Evolutionary conservation across 768 basidiomycete genomes (phyloP).

Genomic region (Rhizopogon vesiculosus): DNA sequence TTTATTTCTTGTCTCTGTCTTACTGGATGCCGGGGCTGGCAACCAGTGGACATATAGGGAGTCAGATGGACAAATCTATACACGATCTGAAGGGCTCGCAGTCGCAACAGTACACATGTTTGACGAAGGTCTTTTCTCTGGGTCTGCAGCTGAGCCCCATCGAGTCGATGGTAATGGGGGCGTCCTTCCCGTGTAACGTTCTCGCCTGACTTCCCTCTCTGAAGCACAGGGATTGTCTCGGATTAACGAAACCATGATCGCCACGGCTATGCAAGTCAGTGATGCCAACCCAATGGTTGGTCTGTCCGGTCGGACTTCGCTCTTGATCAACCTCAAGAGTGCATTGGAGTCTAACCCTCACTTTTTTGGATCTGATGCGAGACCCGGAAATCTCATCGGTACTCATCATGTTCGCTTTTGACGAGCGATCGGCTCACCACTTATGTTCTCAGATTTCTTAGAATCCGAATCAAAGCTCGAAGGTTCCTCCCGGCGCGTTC

Average conservation of each 20-base stretch:
- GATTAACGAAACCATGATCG: conserved; percentile 56
- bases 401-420: conserved; percentile 10
- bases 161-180: conserved; percentile 67
- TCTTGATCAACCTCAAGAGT: conserved; percentile 67
- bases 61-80: conserved; percentile 43
- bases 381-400: conserved; percentile 86
- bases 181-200: neutral
- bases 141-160: conserved; percentile 48
- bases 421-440: neutral
- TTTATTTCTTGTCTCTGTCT: conserved; percentile 84
- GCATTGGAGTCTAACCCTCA: conserved; percentile 63
- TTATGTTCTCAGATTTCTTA: conserved; percentile 54
- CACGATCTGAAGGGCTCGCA: conserved; percentile 78
- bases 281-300: conserved; percentile 84
- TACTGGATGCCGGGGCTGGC: conserved; percentile 94
- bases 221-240: conserved; percentile 67
- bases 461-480: conserved; percentile 46
- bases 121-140: conserved; percentile 74
- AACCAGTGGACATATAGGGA: conserved; percentile 77
- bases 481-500: conserved; percentile 43
- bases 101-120: conserved; percentile 94
- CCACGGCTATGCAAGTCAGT: conserved; percentile 74
- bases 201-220: neutral
- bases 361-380: conserved; percentile 68
- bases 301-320: conserved; percentile 76